Base-by-base conservation (phyloP, 768 basidiomycete genomes). In the Boletus rubescentipes region DNA sequence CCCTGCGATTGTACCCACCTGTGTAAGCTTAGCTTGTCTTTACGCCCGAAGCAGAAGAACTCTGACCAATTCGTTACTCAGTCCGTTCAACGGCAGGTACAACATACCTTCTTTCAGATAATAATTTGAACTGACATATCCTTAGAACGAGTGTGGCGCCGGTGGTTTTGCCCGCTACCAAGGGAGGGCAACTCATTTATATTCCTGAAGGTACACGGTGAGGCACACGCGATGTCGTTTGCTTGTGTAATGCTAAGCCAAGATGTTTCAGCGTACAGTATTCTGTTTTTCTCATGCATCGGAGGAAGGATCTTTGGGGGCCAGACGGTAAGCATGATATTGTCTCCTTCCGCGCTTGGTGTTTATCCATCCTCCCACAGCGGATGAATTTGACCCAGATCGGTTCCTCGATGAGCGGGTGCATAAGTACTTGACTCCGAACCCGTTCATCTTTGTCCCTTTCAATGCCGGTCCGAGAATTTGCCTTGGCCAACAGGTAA, bases 301-400 rank as follows among this genome's bases (percentile, higher is more conserved):
- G 86, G 9, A 74, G 84, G 30, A 75, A 68, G 46, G 82, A 86
- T 55, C 74, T 85, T 4, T 88, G 86, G 86, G 86, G 86, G 0
- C 82, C 84, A 2, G 85, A 86, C 61, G 85, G 84, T 85, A 58
- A 53, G 54, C 3, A 21, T 2, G 15, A 6, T 11, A 26, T 29
- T 5, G 2, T 18, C 3, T 12, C 37, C 20, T 16, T 1, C 15
- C 16, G 16, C 15, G 9, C 0, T 29, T 23, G 14, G 20, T 38
- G 29, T 49, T 55, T 31, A 55, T 20, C 2, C 7, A 15, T n/a
- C 18, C 41, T 44, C 16, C 21, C 18, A 9, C 43, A 84, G 83
- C 84, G n/a, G 64, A 77, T 4, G 58, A 69, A 52, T 89, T 87
- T 57, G 86, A 87, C 61, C 86, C 86, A 0, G 81, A 86, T 54